Percentiles rank a stretch among this genome's conserved stretches.
Conservation (phyloP, 768 basidiomycete species). For the Gloeostereum incarnatum region DNA sequence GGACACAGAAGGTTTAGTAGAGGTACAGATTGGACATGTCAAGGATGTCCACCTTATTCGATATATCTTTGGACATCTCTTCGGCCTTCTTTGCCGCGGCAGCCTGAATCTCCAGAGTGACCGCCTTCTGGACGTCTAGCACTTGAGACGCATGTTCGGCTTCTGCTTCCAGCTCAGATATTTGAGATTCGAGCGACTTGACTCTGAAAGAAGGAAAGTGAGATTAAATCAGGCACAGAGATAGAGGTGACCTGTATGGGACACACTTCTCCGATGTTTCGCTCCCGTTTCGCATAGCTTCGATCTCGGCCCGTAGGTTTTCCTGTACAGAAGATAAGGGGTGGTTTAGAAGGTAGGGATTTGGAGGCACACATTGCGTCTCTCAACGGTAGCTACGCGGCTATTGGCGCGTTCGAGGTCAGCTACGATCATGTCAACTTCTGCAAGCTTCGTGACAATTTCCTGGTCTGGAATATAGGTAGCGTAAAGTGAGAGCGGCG, state of each 20-base stretch:
- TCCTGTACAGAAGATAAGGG: slow-evolving; percentile 41
- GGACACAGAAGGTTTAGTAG: slow-evolving; percentile 2
- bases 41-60: slow-evolving; percentile 36
- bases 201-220: slow-evolving; percentile 44
- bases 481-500: not conserved
- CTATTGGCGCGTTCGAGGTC: slow-evolving; percentile 95
- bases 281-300: slow-evolving; percentile 73
- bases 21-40: not conserved
- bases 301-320: slow-evolving; percentile 91
- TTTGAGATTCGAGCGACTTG: slow-evolving; percentile 60
- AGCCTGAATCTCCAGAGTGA: slow-evolving; percentile 36
- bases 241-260: slow-evolving; percentile 26
- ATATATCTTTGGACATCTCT: slow-evolving; percentile 49
- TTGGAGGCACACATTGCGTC: slow-evolving; percentile 67
- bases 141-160: slow-evolving; percentile 57
- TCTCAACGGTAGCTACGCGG: slow-evolving; percentile 85
- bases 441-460: slow-evolving; percentile 79
- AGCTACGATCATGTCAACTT: slow-evolving; percentile 90
- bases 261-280: slow-evolving; percentile 63
- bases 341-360: not conserved
- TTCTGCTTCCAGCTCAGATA: slow-evolving; percentile 72
- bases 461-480: slow-evolving; percentile 75
- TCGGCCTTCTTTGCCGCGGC: slow-evolving; percentile 43
- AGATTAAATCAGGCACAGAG: no score
- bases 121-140: slow-evolving; percentile 51